These are phyloP conservation scores for Phoenix dactylifera DNA, from an alignment of 176 grass and related monocot species.

Conservation along the genomic window DNA sequence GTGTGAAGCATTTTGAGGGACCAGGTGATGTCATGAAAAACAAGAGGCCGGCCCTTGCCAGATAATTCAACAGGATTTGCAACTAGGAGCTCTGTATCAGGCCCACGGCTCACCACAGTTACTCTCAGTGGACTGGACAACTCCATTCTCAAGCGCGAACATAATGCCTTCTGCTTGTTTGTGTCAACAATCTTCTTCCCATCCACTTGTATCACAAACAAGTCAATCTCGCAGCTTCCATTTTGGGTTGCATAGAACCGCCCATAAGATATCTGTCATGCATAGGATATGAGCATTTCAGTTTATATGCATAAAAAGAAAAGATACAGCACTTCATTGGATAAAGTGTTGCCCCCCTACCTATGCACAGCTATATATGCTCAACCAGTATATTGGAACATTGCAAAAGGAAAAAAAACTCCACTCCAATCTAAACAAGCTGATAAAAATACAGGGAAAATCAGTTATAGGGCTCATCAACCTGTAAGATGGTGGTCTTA, in stretches of 20 bases:
- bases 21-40: constrained; percentile 17
- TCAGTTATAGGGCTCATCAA: no score
- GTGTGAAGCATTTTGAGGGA: constrained; percentile 14
- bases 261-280: constrained; percentile 5
- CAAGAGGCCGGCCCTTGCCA: constrained; percentile 14
- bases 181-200: constrained; percentile 8
- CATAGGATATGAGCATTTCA: no score
- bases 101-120: constrained; percentile 10
- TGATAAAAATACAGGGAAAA: no score
- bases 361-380: no score
- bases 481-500: no score
- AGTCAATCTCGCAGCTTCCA: constrained; percentile 12
- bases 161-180: constrained; percentile 5
- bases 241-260: constrained; percentile 1
- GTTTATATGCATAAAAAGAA: no score
- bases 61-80: constrained; percentile 12
- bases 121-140: not conserved
- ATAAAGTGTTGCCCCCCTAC: no score
- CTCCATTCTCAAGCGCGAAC: constrained; percentile 9
- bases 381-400: no score
- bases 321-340: no score
- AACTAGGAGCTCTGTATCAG: constrained; percentile 12
- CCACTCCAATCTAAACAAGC: no score
- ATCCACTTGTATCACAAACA: constrained; percentile 17
- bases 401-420: no score